Percentiles rank a stretch among this genome's conserved stretches.
phyloP scores from a whole-genome alignment of 163 green algal species.

The Scenedesmus sp. region DNA sequence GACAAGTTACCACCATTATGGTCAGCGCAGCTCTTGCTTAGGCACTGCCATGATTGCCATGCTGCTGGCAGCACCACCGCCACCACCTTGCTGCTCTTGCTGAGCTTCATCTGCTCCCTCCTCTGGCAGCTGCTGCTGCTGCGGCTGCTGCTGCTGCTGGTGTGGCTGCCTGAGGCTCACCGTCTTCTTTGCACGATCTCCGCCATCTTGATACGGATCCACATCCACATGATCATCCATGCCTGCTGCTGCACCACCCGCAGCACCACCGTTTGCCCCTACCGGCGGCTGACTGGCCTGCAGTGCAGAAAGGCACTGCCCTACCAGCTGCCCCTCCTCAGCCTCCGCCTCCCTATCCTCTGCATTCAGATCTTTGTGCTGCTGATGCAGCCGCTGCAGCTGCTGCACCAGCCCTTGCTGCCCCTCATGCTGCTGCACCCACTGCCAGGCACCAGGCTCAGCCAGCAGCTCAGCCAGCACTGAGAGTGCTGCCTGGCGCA shows the following conservation, averaged over 20 bases:
- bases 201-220: constrained; percentile 48
- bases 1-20: neutral
- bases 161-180: constrained; percentile 7
- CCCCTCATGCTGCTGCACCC: neutral
- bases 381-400: constrained; percentile 30
- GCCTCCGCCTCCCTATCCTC: constrained; percentile 59
- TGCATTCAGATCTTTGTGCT: constrained; percentile 51
- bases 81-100: neutral
- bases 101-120: neutral
- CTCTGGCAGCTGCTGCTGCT: constrained; percentile 16
- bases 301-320: neutral
- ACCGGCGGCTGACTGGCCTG: constrained; percentile 2
- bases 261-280: neutral
- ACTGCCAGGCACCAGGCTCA: constrained; percentile 26
- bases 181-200: constrained; percentile 19
- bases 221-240: constrained; percentile 49
- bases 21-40: constrained; percentile 48
- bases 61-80: neutral
- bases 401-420: neutral
- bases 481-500: constrained; percentile 53
- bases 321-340: constrained; percentile 59
- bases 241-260: neutral
- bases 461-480: constrained; percentile 54
- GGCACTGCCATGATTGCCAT: constrained; percentile 46
- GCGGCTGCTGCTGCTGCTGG: constrained; percentile 19